Evolutionary conservation across 371 early-diverging fungal species (phyloP), one percentile per base, ranked within the genome.

Genomic region (Haplosporangium sp.): DNA sequence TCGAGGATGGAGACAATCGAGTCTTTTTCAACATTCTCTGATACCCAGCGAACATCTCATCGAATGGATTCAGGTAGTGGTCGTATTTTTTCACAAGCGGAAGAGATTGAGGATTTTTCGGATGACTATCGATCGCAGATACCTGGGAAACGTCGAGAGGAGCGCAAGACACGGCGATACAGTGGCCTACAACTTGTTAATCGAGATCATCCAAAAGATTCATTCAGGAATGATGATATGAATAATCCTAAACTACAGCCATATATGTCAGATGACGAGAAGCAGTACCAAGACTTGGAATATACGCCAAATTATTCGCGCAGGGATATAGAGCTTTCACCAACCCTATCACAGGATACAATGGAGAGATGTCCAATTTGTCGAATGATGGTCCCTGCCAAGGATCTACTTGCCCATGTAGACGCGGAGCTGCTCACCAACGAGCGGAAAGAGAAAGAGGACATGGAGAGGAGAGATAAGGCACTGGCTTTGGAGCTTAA

Each of bases 381-480:
- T 27, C 65, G 63, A 13, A 27, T 56, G 42, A 67, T 59, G 61
- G 42, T 78, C 0, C 65, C 83, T 4, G 60, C 47, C 13, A 65
- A 61, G 20, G 77, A 76, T 37, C 20, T 83, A 55, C 57, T 59
- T 9, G 68, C 65, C 4, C 77, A 77, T 57, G 74, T 77, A 4
- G 74, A 77, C 42, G 71, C 63, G 19, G 83, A 74, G 35, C 61
- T 73, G 6, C 67, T 69, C 17, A 81, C 73, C 20, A 77, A 74
- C 3, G 84, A 82, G 47, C 72, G 67, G 39, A 79, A 83, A 64
- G 85, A 86, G 39, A 85, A 83, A 74, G 87, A 88, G 17, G 85
- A 83, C 48, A 77, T 85, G 50, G 74, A 86, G 45, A 84, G 71
- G 60, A 86, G 83, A 42, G 88, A 88, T 45, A 86, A 89, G 56